Conservation (phyloP, 2,329 filamentous ascomycete species). For the Chlorencoelia australis region DNA sequence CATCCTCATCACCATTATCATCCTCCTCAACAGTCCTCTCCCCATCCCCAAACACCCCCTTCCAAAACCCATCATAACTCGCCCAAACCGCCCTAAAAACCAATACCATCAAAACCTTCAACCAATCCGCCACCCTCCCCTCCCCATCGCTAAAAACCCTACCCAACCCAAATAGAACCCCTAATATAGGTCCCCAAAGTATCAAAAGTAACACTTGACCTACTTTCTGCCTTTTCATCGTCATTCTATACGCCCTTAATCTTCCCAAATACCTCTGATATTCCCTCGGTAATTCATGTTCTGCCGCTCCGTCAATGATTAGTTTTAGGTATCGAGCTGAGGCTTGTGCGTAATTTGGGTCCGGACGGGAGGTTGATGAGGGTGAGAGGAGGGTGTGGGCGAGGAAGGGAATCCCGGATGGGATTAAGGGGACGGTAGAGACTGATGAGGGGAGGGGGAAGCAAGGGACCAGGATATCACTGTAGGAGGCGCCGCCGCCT, state of each 20-base stretch:
- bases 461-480: constrained; percentile 73
- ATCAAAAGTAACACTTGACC: constrained; percentile 54
- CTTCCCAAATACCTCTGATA: constrained; percentile 66
- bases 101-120: constrained; percentile 40
- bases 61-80: constrained; percentile 54
- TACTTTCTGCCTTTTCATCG: constrained; percentile 52
- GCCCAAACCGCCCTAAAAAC: constrained; percentile 51
- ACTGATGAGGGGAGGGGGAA: constrained; percentile 51
- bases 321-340: constrained; percentile 76
- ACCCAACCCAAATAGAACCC: constrained; percentile 40
- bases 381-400: constrained; percentile 73
- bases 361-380: constrained; percentile 38
- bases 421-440: constrained; percentile 52
- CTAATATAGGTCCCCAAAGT: constrained; percentile 48
- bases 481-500: constrained; percentile 76
- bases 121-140: constrained; percentile 60
- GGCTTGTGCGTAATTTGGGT: constrained; percentile 67
- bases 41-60: constrained; percentile 71
- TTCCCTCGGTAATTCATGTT: constrained; percentile 68
- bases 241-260: constrained; percentile 62
- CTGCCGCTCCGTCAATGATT: constrained; percentile 65
- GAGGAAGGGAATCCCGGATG: constrained; percentile 57
- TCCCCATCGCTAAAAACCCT: constrained; percentile 49
- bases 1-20: constrained; percentile 11
- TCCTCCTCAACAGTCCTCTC: constrained; percentile 46